These are phyloP conservation scores for Asclepias syriaca DNA, from an alignment of 257 asterid genomes.

Conservation along the genomic window DNA sequence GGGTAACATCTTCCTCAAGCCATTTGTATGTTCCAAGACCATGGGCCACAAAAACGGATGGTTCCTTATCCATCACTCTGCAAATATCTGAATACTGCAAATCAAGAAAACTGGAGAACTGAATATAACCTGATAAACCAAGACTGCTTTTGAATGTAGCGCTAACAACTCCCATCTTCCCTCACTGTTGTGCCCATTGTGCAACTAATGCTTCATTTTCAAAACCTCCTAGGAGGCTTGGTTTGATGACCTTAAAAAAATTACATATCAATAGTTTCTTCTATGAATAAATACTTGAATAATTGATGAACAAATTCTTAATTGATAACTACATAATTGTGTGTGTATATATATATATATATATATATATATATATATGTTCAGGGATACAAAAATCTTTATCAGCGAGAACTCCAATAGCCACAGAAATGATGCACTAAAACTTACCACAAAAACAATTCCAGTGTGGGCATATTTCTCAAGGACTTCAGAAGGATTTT, in stretches of 20 bases:
- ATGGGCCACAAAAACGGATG: constrained; percentile 42
- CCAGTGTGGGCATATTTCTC: constrained; percentile 66
- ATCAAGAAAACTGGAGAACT: constrained; percentile 68
- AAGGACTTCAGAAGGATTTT: constrained; percentile 49
- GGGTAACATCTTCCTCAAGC: constrained; percentile 70
- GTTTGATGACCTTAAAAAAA: constrained; percentile 76
- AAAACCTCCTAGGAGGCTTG: constrained; percentile 85
- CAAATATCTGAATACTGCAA: constrained; percentile 56
- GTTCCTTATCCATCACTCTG: constrained; percentile 40
- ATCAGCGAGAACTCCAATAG: background rate
- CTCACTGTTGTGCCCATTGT: constrained; percentile 90
- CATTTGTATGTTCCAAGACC: constrained; percentile 95
- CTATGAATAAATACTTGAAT: background rate
- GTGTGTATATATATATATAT: too few species aligned
- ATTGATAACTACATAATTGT: background rate
- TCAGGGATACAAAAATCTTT: background rate
- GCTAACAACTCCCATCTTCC: constrained; percentile 74
- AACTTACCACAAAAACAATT: constrained; percentile 70
- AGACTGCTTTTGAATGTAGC: constrained; percentile 84
- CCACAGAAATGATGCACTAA: constrained; percentile 1
- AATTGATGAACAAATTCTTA: background rate
- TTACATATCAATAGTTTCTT: background rate
- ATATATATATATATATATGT: background rate
- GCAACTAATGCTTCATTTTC: constrained; percentile 77
- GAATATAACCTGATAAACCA: constrained; percentile 75